Evolutionary conservation across 2,329 filamentous ascomycete species (phyloP), one percentile per base, ranked within the genome.

Genomic region (Setomelanomma holmii): DNA sequence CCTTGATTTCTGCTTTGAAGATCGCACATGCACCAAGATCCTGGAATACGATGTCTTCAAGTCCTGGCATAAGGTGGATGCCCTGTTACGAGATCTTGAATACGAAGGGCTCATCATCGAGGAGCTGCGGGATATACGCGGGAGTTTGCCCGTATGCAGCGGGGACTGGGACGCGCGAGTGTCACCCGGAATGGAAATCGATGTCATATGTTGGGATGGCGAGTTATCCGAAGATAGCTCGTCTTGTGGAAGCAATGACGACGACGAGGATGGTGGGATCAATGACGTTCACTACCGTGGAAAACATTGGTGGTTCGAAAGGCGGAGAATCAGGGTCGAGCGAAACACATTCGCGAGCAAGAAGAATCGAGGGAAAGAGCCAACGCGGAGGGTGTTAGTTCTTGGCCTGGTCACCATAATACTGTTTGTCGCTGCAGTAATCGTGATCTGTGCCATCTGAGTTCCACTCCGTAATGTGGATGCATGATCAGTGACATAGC

Each of bases 31-130:
- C 40, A 35, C 24, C 16, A 60, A 59, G 30, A 19, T 27, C 11
- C 49, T 64, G 7, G 48, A 55, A 4, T 62, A 59, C 34, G 7
- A 53, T 45, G 11, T 60, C 58, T 21, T 44, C 50, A 16, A 30
- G 36, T n/a, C 27, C 10, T 61, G 59, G 61, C 34, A 43, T 3
- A 45, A 51, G 8, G 36, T 62, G 1, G 21, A 40, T 20, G 59
- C 96, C 86, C 83, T 97, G 91, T 84, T 96, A 90, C 47, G 91
- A 91, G 85, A 96, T 90, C 76, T 93, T 90, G 79, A 96, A 91
- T 64, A 96, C 86, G 80, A 97, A 91, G 65, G 96, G 75, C 82
- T 97, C 91, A 64, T 96, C 83, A 69, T 85, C 91, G 77, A 95
- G 85, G 72, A 93, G 77, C 70, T 86, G 84, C 66, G 82, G 78